A percentile compares a stretch with the other conserved stretches of the same genome.
Conservation (phyloP, 2,329 filamentous ascomycete species). For the Dactylellina cionopaga region DNA sequence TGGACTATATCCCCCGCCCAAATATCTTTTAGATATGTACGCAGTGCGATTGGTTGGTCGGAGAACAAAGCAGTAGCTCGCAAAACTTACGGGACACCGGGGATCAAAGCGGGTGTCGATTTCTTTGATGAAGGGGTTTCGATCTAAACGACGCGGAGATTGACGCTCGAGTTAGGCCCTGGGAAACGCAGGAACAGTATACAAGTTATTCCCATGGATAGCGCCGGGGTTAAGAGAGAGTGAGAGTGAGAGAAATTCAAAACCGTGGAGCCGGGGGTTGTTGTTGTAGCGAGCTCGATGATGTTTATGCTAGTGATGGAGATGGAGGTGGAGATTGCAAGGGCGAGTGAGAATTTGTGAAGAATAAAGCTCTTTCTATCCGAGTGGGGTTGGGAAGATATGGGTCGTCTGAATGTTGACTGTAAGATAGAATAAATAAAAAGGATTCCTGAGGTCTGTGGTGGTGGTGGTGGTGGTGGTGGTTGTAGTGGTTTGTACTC, state of each 20-base stretch:
- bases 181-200: not conserved
- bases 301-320: too few relatives aligned
- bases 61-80: not conserved
- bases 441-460: not conserved
- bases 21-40: not conserved
- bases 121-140: not conserved
- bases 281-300: not conserved
- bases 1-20: not conserved
- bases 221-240: not conserved
- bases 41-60: not conserved
- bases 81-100: not conserved
- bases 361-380: too few relatives aligned
- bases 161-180: not conserved
- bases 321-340: too few relatives aligned
- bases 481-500: not conserved
- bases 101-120: not conserved
- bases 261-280: not conserved
- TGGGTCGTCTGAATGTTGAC: too few relatives aligned
- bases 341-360: too few relatives aligned
- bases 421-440: too few relatives aligned
- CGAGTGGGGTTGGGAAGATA: too few relatives aligned
- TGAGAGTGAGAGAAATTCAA: not conserved
- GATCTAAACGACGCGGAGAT: not conserved
- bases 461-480: not conserved
- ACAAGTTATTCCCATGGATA: conserved; percentile 19